Evolutionary conservation across 2,329 filamentous ascomycete genomes (phyloP), one percentile per base, ranked within the genome.

Genomic region (Pseudopyricularia cyperi): DNA sequence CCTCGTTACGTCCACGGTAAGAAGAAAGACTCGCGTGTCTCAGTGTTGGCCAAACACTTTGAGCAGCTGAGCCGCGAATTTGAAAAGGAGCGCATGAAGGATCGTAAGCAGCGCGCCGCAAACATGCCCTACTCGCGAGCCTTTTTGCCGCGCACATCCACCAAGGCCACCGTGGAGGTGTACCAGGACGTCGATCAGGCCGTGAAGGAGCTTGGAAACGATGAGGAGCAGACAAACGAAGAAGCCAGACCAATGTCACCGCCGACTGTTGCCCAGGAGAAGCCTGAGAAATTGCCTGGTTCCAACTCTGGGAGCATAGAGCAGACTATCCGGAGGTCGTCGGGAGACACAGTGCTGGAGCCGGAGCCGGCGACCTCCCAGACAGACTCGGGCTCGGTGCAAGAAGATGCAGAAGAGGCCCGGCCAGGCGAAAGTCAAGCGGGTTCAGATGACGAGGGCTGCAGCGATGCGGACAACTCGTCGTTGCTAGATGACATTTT

Each of bases 41-140:
- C 89, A 8, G 89, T 84, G n/a, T 74, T 98, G 49, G 89, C 93
- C 17, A 88, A 88, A 59, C 93, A 97, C 65, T 97, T 98, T 63
- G 94, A 98, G 66, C 90, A 97, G 65, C 75, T 98, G 53, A 96
- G 89, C 59, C 84, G 90, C 24, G 94, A 98, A 62, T 98, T 98
- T 58, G 89, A 96, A 63, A 95, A 91, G 60, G 91, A 98, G 67
- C 80, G 93, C 46, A 79, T 94, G 58, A 84, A 87, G 48, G 91
- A 97, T 65, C 81, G 87, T 57, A 85, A 84, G 60, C 85, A 89
- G 64, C 75, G 88, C 54, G 87, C 88, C 26, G 86, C 87, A 46
- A 89, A 83, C 61, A 82, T 85, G 62, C 72, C 76, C 44, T 74
- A 79, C 64, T 87, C 88, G 14, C 80, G 90, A 55, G 88, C 89